These are phyloP conservation scores for Phyllosticta citribraziliensis DNA, from an alignment of 2,329 filamentous ascomycete genomes.

Conservation along the genomic window DNA sequence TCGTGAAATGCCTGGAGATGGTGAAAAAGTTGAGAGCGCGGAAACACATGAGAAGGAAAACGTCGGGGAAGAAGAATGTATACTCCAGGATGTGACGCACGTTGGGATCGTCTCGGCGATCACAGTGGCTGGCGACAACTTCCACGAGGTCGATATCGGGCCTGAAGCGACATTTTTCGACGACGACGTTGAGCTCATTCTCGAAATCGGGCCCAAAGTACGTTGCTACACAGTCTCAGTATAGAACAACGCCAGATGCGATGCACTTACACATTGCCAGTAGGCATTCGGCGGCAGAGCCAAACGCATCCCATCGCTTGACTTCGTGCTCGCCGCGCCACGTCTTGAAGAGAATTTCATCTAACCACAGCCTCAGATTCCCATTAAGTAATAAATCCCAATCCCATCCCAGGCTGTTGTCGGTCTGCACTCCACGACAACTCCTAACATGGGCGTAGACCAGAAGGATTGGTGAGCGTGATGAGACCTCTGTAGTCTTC, in stretches of 20 bases:
- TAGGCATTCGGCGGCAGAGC: constrained; percentile 67
- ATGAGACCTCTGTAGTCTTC: constrained; percentile 14
- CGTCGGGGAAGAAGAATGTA: constrained; percentile 66
- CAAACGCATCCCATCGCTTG: constrained; percentile 59
- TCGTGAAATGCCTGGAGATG: constrained; percentile 72
- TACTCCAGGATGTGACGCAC: constrained; percentile 68
- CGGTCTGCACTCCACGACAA: neutral
- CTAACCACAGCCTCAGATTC: constrained; percentile 50
- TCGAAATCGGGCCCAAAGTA: neutral
- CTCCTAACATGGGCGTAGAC: neutral
- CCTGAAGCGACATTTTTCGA: neutral
- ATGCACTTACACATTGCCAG: constrained; percentile 56
- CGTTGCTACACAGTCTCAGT: neutral
- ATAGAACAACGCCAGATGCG: neutral
- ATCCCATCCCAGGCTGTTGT: too few species aligned
- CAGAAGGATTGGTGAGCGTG: neutral
- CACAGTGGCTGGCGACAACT: constrained; percentile 41
- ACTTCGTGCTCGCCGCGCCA: constrained; percentile 73
- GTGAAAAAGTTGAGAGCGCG: constrained; percentile 76
- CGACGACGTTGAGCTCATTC: neutral
- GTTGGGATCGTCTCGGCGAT: constrained; percentile 51
- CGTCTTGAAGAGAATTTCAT: constrained; percentile 63
- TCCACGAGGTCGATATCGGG: constrained; percentile 55
- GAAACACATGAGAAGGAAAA: constrained; percentile 71
- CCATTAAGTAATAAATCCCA: too few species aligned